A percentile compares a stretch with the other conserved stretches of the same genome.
Evolutionary conservation across 176 grass and related monocot genomes (phyloP).

Genomic region (Pontederia paniculata): DNA sequence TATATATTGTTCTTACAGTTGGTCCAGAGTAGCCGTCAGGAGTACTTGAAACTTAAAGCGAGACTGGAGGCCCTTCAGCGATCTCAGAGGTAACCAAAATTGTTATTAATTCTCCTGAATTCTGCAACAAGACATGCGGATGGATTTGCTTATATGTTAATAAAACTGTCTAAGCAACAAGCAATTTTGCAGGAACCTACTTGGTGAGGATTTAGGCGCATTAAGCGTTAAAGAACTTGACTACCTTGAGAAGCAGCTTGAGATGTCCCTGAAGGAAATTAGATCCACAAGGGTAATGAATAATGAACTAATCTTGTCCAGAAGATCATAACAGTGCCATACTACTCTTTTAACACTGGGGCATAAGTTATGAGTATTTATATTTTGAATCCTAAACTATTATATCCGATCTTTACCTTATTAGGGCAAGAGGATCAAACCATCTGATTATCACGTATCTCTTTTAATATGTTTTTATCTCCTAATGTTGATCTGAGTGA

Average conservation of each 20-base stretch:
- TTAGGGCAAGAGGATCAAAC: too few species aligned
- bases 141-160: too few species aligned
- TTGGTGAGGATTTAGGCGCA: constrained; percentile 63
- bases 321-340: background rate
- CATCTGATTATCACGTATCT: too few species aligned
- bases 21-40: constrained; percentile 64
- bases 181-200: constrained; percentile 79
- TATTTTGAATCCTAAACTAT: too few species aligned
- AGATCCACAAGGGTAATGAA: constrained; percentile 54
- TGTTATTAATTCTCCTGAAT: too few species aligned
- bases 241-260: constrained; percentile 68
- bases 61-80: constrained; percentile 69
- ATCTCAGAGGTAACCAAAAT: constrained; percentile 56
- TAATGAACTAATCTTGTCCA: background rate
- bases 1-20: constrained; percentile 1
- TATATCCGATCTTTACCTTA: too few species aligned
- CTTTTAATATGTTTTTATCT: too few species aligned
- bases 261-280: constrained; percentile 56
- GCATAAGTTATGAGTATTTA: too few species aligned
- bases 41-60: constrained; percentile 74
- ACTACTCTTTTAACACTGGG: background rate
- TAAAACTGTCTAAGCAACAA: too few species aligned
- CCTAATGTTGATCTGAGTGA: too few species aligned
- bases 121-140: too few species aligned
- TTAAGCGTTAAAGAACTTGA: constrained; percentile 71